Base-by-base conservation (phyloP, 305 asterid genomes). In the Stenogyne calaminthoides region DNA sequence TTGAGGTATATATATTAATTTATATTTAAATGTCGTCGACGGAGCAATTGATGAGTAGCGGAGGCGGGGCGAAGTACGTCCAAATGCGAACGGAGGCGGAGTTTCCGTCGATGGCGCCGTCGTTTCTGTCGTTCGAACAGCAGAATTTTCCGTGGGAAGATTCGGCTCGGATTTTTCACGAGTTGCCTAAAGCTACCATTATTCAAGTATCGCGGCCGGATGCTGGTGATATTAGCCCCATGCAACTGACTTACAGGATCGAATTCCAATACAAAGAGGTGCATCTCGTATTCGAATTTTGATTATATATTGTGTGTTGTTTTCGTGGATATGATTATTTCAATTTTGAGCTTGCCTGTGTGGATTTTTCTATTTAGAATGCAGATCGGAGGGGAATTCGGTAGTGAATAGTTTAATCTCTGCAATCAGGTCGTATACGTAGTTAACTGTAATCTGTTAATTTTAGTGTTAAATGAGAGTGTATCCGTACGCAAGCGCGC, bases 181-280 rank as follows among this genome's bases (percentile, higher is more conserved):
- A 94, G 87, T 81, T 94, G 89, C 99, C 99, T 19, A 81, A 75
- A 77, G 99, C 98, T 52, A 73, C 80, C 8, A 94, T 94, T 66
- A 63, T 94, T 72, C 92, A 88, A 80, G 97, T 90, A 11, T 94
- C 98, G 52, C 92, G 99, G 14, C 96, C 98, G 9, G 99, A 94
- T 72, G 95, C 97, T 46, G 88, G 90, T 14, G 99, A 94, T 79
- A 85, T 94, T 61, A 94, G 96, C 86, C 99, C 99, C 61, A 80
- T 84, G 81, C 91, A 87, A 75, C 88, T 94, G 44, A 86, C 97
- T 68, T 94, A 94, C 80, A 94, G 98, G 37, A 94, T 94, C 79
- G 87, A 90, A 70, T 80, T 90, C 32, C 91, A 84, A 73, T 91
- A 90, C 80, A 94, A 86, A 74, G 89, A 91, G 96, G 99, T 82